Conservation (phyloP, 1,139 yeast genomes). For the Blastobotrys elegans region DNA sequence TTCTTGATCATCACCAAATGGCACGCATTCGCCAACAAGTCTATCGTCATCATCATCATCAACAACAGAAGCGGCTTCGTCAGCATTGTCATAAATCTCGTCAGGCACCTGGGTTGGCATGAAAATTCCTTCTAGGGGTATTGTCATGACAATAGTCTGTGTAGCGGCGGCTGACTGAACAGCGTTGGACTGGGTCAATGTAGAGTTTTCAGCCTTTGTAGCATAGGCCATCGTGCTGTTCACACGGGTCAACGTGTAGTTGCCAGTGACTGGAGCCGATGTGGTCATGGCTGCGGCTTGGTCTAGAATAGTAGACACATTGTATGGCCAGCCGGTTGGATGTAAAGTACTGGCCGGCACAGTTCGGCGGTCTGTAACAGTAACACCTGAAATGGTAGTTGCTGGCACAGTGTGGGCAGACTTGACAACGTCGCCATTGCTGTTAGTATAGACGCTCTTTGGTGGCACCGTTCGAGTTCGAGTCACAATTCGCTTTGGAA, state of each 20-base stretch:
- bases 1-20: constrained; percentile 16
- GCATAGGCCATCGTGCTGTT: background rate
- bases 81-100: background rate
- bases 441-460: background rate
- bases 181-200: background rate
- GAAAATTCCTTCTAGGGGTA: too few relatives aligned
- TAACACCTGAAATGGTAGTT: constrained; percentile 15
- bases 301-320: background rate
- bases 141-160: background rate
- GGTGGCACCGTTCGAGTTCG: background rate
- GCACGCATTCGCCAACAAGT: constrained; percentile 10
- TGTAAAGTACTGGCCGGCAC: constrained; percentile 16
- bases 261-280: background rate
- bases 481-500: constrained; percentile 1
- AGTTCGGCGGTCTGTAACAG: constrained; percentile 15
- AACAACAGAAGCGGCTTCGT: background rate
- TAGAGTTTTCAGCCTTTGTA: background rate
- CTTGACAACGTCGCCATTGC: background rate
- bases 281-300: background rate
- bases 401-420: constrained; percentile 9
- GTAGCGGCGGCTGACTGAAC: background rate
- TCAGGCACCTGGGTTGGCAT: background rate
- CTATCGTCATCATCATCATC: background rate
- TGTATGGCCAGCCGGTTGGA: background rate
- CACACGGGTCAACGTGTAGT: background rate